phyloP scores from a whole-genome alignment of 2,329 filamentous ascomycete species.

The Hypoxylon sp. region DNA sequence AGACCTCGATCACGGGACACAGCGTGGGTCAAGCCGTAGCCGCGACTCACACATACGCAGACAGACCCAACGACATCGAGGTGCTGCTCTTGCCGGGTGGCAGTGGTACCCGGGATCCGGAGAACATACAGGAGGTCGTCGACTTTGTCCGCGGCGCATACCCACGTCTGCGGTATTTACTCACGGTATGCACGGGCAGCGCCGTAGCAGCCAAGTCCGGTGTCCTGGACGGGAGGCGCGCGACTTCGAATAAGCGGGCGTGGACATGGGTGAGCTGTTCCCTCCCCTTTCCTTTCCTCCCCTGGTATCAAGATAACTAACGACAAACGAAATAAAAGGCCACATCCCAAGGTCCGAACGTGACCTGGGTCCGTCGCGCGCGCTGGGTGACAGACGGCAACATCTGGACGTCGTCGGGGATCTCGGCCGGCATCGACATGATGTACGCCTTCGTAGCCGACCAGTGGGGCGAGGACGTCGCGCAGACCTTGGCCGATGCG shows the following conservation, averaged over 20 bases:
- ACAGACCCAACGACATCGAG: constrained; percentile 68
- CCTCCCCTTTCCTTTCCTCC: too few species aligned
- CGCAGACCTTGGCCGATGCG: constrained; percentile 62
- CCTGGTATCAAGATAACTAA: too few species aligned
- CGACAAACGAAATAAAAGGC: constrained; percentile 36
- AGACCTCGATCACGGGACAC: constrained; percentile 46
- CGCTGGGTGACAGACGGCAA: constrained; percentile 77
- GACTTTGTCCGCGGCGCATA: constrained; percentile 64
- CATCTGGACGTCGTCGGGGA: constrained; percentile 76
- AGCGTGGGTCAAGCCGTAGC: constrained; percentile 57
- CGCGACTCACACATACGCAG: constrained; percentile 67
- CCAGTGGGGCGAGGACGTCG: constrained; percentile 68
- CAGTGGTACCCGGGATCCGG: constrained; percentile 61
- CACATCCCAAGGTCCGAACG: constrained; percentile 63
- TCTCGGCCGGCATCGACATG: constrained; percentile 72
- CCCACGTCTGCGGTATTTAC: constrained; percentile 66
- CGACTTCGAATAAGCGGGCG: constrained; percentile 76
- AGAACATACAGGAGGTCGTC: constrained; percentile 55
- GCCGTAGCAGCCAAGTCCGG: constrained; percentile 71
- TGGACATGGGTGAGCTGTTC: constrained; percentile 55
- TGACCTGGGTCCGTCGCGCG: constrained; percentile 73
- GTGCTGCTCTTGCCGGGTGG: constrained; percentile 78
- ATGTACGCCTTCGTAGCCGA: constrained; percentile 70
- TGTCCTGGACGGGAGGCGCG: constrained; percentile 70
- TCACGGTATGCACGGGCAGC: constrained; percentile 78